phyloP scores from a whole-genome alignment of 2,329 filamentous ascomycete species.

The Lecanicillium sp. region DNA sequence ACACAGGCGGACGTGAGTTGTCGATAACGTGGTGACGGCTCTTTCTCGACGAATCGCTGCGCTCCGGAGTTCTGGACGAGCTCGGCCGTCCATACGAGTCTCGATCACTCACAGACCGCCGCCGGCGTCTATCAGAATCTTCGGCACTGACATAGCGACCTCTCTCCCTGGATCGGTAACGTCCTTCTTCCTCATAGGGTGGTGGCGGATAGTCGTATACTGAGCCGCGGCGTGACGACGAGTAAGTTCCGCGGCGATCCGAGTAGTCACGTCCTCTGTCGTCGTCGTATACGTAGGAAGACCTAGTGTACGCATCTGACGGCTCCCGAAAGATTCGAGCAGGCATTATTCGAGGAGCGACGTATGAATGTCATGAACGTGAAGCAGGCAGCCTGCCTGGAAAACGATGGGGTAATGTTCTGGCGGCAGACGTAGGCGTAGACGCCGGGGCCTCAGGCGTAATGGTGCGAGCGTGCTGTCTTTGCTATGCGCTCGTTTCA shows the following conservation, averaged over 20 bases:
- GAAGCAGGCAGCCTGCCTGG: not conserved
- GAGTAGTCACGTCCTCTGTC: slow-evolving; percentile 8
- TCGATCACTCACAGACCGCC: slow-evolving; percentile 23
- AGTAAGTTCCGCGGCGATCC: not conserved
- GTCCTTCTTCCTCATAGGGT: slow-evolving; percentile 10
- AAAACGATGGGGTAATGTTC: not conserved
- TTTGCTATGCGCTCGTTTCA: not conserved
- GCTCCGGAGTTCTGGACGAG: slow-evolving; percentile 24
- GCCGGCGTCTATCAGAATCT: slow-evolving; percentile 21
- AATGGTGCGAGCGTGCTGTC: not conserved
- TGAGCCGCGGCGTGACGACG: slow-evolving; percentile 9
- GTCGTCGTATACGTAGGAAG: slow-evolving; percentile 8
- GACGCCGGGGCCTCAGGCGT: not conserved
- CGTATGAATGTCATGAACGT: slow-evolving; percentile 6
- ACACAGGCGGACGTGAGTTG: slow-evolving; percentile 28
- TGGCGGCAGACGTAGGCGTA: too few relatives aligned
- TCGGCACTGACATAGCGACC: slow-evolving; percentile 15
- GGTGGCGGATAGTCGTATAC: slow-evolving; percentile 1
- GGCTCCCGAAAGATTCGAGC: slow-evolving; percentile 7
- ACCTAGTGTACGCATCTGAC: slow-evolving; percentile 4
- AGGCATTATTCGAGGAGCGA: slow-evolving; percentile 4
- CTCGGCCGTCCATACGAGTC: slow-evolving; percentile 23
- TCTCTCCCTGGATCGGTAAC: slow-evolving; percentile 1
- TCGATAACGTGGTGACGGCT: slow-evolving; percentile 27
- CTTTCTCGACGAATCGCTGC: slow-evolving; percentile 25